Base-by-base conservation (phyloP, 2,329 filamentous ascomycete genomes). In the Alternaria sp. region DNA sequence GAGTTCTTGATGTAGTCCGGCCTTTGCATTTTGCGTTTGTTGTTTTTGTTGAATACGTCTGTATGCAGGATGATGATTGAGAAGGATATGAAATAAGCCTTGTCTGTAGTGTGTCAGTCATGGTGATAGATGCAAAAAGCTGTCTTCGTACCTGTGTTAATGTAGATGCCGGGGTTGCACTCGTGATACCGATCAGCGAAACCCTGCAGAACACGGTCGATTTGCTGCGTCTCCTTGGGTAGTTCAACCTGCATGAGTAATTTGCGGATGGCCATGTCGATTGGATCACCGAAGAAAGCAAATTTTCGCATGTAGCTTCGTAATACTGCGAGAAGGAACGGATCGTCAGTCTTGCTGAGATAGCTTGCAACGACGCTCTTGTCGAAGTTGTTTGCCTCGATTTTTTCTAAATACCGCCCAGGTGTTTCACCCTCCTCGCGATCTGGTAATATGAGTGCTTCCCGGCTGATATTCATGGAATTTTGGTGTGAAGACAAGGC, bases 31-130 rank as follows among this genome's bases (percentile, higher is more conserved):
- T 99, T 99, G 78, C 95, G 88, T 81, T 98, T 98, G 82, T 98
- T 98, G 83, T 98, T 99, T 81, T 97, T 97, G 84, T 99, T 99
- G 87, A 98, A 98, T n/a, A 97, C 92, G 75, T 99, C 95, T 0
- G 95, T 98, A 72, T 99, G 95, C 34, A 99, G 84, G 69, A 99
- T 97, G 61, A 99, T 87, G 58, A 99, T 89, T 2, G 94, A 98
- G 76, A 99, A 99, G 16, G 94, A 93, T 66, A 98, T 94, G 73
- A 98, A 97, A 78, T 98, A 97, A n/a, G 95, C 94, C 80, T 97
- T 93, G 73, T 98, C 95, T 70, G 67, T 52, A 38, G 10, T 14
- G 25, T 28, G 64, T 79, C 61, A 77, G 71, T 57, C 27, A 30
- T n/a, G 18, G 14, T 16, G 2, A 3, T 20, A n/a, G 2, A 38